Evolutionary conservation across 352 stramenopile genomes (phyloP).

Genomic region (Phytophthora ohioensis): DNA sequence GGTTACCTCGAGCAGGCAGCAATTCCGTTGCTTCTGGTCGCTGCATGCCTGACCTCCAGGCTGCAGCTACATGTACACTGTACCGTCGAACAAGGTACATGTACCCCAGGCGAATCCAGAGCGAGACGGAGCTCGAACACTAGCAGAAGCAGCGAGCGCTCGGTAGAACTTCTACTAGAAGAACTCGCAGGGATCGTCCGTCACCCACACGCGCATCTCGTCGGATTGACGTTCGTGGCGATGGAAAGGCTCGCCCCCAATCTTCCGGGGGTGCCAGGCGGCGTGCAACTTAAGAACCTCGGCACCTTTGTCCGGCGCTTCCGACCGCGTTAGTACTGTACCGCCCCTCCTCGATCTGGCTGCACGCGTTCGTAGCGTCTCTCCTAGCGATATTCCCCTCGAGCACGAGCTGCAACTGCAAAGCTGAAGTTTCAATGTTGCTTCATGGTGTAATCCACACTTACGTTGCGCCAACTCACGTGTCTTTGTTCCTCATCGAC

Average conservation of each 20-base stretch:
- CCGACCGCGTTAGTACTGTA: neutral
- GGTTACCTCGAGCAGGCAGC: too few relatives aligned
- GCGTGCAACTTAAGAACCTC: constrained; percentile 5
- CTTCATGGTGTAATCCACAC: neutral
- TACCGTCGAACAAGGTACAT: too few relatives aligned
- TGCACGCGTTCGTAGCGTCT: too few relatives aligned
- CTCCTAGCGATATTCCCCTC: too few relatives aligned
- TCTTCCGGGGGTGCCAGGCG: constrained; percentile 13
- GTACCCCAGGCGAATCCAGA: constrained; percentile 7
- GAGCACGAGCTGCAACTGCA: neutral
- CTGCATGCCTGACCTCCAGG: neutral
- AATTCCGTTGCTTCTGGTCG: neutral
- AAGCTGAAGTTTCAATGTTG: neutral
- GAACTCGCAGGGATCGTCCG: neutral
- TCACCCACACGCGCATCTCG: constrained; percentile 7
- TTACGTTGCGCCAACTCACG: constrained; percentile 14
- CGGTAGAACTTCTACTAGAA: neutral
- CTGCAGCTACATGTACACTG: neutral
- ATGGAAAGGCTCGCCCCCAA: constrained; percentile 18
- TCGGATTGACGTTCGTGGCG: constrained; percentile 3
- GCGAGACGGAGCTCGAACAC: constrained; percentile 2
- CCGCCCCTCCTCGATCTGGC: neutral
- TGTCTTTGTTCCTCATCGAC: neutral
- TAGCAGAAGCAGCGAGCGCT: neutral
- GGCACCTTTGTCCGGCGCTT: constrained; percentile 18